Evolutionary conservation across 2,329 filamentous ascomycete genomes (phyloP).

Genomic region (Plenodomus biglobosus): DNA sequence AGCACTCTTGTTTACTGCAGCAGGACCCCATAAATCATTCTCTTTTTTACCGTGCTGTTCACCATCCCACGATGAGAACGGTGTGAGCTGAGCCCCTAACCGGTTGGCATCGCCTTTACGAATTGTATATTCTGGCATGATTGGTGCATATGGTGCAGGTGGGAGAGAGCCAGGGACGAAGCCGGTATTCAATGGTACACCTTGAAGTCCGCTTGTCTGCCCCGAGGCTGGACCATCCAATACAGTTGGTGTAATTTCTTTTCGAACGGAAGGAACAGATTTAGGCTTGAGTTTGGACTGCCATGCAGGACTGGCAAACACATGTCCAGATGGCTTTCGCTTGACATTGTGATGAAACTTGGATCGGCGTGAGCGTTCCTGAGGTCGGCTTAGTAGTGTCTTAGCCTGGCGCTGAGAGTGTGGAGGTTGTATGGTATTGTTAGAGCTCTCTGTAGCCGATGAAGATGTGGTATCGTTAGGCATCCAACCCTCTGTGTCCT

Average conservation of each 20-base stretch:
- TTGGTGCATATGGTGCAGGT: background rate
- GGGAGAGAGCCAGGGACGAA: background rate
- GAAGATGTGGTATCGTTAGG: conserved; percentile 7
- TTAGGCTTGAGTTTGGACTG: background rate
- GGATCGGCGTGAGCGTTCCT: conserved; percentile 1
- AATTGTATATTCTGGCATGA: background rate
- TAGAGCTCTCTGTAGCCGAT: conserved; percentile 8
- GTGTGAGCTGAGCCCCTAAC: background rate
- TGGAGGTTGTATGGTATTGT: conserved; percentile 14
- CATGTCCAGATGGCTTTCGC: conserved; percentile 2
- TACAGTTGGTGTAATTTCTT: background rate
- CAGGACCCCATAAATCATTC: background rate
- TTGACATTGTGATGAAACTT: conserved; percentile 1
- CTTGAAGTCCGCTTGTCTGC: background rate
- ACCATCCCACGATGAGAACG: background rate
- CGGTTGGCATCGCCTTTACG: background rate
- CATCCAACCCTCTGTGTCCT: conserved; percentile 11
- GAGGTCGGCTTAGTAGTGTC: background rate
- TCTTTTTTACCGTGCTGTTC: background rate
- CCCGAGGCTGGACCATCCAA: background rate
- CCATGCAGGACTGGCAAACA: background rate
- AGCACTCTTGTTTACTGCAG: background rate
- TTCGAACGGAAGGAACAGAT: background rate
- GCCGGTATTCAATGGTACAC: background rate
- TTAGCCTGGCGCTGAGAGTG: conserved; percentile 10